Evolutionary conservation across 2,329 filamentous ascomycete species (phyloP).

Genomic region (Incumbomyces lentus): DNA sequence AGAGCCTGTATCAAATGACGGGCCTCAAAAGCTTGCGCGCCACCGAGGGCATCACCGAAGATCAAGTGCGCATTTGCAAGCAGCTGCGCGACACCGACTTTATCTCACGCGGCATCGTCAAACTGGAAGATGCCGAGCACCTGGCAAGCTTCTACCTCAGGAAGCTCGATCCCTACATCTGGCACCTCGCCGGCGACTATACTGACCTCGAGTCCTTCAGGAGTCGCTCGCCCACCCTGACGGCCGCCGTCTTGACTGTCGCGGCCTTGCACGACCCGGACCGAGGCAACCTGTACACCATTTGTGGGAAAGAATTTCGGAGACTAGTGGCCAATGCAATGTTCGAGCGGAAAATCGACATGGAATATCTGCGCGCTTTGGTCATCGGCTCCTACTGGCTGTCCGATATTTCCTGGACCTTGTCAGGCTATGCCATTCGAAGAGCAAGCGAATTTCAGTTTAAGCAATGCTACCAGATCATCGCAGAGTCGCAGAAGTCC

Average conservation of each 20-base stretch:
- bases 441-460: constrained; percentile 34
- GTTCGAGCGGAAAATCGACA: constrained; percentile 41
- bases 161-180: constrained; percentile 39
- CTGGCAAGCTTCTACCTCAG: constrained; percentile 34
- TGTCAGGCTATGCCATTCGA: constrained; percentile 35
- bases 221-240: constrained; percentile 40
- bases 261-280: constrained; percentile 39
- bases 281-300: constrained; percentile 22
- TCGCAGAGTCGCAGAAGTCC: constrained; percentile 18
- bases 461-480: constrained; percentile 33
- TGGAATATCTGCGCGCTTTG: constrained; percentile 43
- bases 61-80: constrained; percentile 24
- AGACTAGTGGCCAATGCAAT: constrained; percentile 43
- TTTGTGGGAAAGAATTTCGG: constrained; percentile 43
- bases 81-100: constrained; percentile 37
- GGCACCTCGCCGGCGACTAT: constrained; percentile 38
- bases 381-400: constrained; percentile 49
- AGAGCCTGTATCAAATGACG: constrained; percentile 28
- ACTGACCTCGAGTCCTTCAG: constrained; percentile 37
- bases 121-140: constrained; percentile 32
- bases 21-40: constrained; percentile 24
- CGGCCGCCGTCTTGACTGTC: constrained; percentile 39
- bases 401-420: constrained; percentile 40
- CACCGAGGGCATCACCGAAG: constrained; percentile 23
- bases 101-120: constrained; percentile 40